Conservation (phyloP, 768 basidiomycete genomes). For the Auriscalpium orientale region DNA sequence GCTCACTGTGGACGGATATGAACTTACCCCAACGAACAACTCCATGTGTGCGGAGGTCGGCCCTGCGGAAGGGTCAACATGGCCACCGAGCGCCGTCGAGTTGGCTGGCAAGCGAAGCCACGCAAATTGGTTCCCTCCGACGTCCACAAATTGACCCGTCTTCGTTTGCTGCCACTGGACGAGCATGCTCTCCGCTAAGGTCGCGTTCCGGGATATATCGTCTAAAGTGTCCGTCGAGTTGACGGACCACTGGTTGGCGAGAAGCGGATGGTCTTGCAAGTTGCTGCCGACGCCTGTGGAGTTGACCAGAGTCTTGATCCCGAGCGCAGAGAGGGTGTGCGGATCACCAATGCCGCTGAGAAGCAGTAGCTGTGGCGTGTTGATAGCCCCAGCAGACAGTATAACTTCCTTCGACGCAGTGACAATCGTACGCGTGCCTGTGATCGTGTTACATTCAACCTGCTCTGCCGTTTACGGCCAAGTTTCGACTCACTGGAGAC, state of each 20-base stretch:
- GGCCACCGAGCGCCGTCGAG: conserved; percentile 1
- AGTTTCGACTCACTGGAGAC: not conserved
- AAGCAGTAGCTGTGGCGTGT: conserved; percentile 17
- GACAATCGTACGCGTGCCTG: conserved; percentile 1
- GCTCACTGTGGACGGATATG: not conserved
- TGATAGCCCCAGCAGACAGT: conserved; percentile 13
- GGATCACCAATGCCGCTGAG: conserved; percentile 17
- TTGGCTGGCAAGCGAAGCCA: conserved; percentile 15
- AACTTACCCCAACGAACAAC: conserved; percentile 1
- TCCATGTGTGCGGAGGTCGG: conserved; percentile 19
- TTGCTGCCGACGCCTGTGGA: conserved; percentile 25
- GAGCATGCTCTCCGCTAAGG: not conserved
- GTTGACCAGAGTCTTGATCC: conserved; percentile 21
- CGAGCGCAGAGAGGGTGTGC: not conserved
- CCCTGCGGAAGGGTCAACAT: conserved; percentile 20
- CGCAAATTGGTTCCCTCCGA: conserved; percentile 12
- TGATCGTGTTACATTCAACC: not conserved
- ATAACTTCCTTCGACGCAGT: conserved; percentile 8
- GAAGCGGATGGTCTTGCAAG: conserved; percentile 21
- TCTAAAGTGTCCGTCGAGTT: conserved; percentile 9
- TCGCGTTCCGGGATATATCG: not conserved
- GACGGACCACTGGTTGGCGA: conserved; percentile 6
- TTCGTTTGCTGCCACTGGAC: conserved; percentile 1
- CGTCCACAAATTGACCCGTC: conserved; percentile 6
- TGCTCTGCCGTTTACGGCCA: not conserved